Base-by-base conservation (phyloP, 495 filamentous ascomycete genomes). In the Podospora fimiseda region DNA sequence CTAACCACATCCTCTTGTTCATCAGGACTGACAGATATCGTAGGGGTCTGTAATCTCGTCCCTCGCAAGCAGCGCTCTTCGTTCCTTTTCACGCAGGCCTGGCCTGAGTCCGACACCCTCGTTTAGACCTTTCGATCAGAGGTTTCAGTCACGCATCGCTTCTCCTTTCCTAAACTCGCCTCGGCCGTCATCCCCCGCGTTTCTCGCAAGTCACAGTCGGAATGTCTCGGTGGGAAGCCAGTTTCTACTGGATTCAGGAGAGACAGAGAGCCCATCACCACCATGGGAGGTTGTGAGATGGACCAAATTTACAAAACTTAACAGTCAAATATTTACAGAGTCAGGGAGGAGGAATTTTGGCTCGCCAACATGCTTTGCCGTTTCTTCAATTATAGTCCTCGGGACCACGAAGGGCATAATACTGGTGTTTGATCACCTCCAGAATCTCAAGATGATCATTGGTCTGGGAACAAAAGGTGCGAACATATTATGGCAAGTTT, bases 251-350 rank as follows among this genome's bases (percentile, higher is more conserved):
- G 74, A 84, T 63, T 38, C 73, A 57, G 64, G 79, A 65, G 87
- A 86, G 48, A 69, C 73, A 15, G 88, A 90, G 39, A 80, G 79
- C 3, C 76, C 79, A 68, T 76, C 80, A 59, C 81, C 86, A 8
- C 93, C 92, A 18, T 99, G 93, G 93, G 93, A 97, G 65, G 89
- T 96, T 51, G 84, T 99, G 47, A 76, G 89, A 66, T 99, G 93
- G 93, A 96, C 90, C 0, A 96, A 88, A 64, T 66, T 99, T 52
- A 88, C 83, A 62, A 96, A 90, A 60, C 82, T 97, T 51, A 88
- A 89, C 20, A 84, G 82, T 0, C 87, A 96, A 61, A 80, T 85
- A 6, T 96, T 97, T 65, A 96, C 94, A n/a, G 94, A 99, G 65
- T 80, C 85, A 43, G 93, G 91, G 33, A 94, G 83, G 71, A 85